Conservation (phyloP, 345 rosid species). For the Citrus sinensis region DNA sequence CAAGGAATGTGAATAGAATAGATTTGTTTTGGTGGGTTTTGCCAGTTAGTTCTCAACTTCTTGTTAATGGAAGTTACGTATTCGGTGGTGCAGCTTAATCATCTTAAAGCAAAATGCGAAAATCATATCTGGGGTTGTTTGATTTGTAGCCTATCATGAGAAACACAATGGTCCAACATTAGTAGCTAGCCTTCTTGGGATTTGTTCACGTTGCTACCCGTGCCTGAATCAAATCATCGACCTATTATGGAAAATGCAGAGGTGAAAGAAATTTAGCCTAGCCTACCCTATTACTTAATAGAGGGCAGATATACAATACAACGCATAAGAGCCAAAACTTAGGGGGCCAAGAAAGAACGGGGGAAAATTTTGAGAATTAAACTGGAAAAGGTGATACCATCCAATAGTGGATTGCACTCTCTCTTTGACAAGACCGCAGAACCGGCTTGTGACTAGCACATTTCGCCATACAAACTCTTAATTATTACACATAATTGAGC, state of each 20-base stretch:
- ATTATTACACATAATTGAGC: not conserved
- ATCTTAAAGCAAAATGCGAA: not conserved
- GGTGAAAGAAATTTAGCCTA: not conserved
- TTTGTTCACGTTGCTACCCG: not conserved
- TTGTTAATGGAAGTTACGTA: constrained; percentile 28
- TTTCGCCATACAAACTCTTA: not conserved
- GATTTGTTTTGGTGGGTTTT: not conserved
- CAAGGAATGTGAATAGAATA: not conserved
- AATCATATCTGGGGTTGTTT: not conserved
- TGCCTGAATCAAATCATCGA: not conserved
- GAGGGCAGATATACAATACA: no score
- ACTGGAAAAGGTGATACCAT: no score
- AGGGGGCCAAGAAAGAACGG: no score
- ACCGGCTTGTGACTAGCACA: not conserved
- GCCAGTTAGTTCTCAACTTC: constrained; percentile 7
- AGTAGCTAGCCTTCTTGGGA: not conserved
- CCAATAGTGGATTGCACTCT: no score
- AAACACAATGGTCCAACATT: constrained; percentile 5
- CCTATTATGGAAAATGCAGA: not conserved
- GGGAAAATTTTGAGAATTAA: no score
- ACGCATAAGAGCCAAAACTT: no score
- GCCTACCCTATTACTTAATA: no score
- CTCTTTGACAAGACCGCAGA: not conserved
- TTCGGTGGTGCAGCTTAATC: constrained; percentile 21
- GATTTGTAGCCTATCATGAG: constrained; percentile 9